phyloP scores from a whole-genome alignment of 1,284 basidiomycete genomes.

The Pseudozyma pruni region DNA sequence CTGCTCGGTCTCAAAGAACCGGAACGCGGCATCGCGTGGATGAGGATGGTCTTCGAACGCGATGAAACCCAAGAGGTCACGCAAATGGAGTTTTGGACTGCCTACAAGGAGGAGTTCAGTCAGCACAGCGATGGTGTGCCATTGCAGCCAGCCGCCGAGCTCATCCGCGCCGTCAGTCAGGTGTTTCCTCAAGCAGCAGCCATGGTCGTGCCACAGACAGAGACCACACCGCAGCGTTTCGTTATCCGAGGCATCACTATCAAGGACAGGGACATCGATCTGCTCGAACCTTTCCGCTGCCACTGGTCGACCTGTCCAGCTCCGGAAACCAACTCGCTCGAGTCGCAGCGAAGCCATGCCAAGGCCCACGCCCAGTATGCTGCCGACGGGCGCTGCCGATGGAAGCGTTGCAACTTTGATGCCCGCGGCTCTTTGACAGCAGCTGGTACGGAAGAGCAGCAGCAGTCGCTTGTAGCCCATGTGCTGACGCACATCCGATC shows the following conservation, averaged over 20 bases:
- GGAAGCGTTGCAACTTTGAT: conserved; percentile 50
- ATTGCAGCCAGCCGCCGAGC: conserved; percentile 81
- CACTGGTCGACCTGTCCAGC: conserved; percentile 54
- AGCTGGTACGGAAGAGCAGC: conserved; percentile 8
- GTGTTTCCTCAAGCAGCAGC: conserved; percentile 83
- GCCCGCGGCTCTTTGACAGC: conserved; percentile 12
- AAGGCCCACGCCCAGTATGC: conserved; percentile 44
- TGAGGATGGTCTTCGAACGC: conserved; percentile 80
- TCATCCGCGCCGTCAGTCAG: conserved; percentile 83
- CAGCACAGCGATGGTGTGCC: conserved; percentile 70
- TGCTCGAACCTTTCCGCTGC: conserved; percentile 44
- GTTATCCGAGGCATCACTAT: conserved; percentile 79
- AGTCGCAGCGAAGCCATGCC: conserved; percentile 49
- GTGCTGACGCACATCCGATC: conserved; percentile 50
- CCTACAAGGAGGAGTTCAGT: conserved; percentile 77
- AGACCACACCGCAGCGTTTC: conserved; percentile 73
- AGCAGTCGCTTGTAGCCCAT: conserved; percentile 28
- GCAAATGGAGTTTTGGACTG: conserved; percentile 88
- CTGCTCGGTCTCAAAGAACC: conserved; percentile 53
- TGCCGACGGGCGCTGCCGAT: conserved; percentile 51
- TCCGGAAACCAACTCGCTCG: conserved; percentile 35
- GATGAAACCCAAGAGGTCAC: conserved; percentile 80
- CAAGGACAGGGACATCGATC: conserved; percentile 45
- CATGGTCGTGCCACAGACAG: conserved; percentile 79
- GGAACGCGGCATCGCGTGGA: conserved; percentile 68